Base-by-base conservation (phyloP, 164 flowering plant genomes). In the Cinnamomum chago region DNA sequence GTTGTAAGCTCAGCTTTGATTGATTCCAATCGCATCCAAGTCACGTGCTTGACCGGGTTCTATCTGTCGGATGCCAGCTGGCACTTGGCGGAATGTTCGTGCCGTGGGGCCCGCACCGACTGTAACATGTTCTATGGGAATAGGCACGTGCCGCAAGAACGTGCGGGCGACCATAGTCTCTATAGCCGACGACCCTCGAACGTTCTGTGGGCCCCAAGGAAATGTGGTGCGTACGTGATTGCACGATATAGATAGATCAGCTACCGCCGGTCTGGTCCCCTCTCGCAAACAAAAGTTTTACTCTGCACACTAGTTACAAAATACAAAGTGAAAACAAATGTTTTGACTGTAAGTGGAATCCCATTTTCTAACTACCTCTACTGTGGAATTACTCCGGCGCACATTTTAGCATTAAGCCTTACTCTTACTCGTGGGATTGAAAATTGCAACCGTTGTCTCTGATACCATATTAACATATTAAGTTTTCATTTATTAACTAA, bases 21-120 rank as follows among this genome's bases (percentile, higher is more conserved):
- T 40, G 47, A 40, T 40, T 40, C 47, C 47, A 40, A 27, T 64
- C 28, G 58, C 5, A n/a, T 62, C 55, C 74, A 40, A 27, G 68
- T 72, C 74, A 72, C 68, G 74, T 72, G 68, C 50, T 58, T 11
- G 24, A 62, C 22, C 68, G 75, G 40, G 55, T 72, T 35, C 3
- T 22, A 14, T 28, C 23, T 58, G 64, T 58, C 30, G 69, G 28
- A 3, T 7, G n/a, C 74, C 24, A 72, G 75, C 75, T 72, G 67
- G 67, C 68, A 47, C 67, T 23, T 9, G 67, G 27, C 25, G 67
- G 67, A 17, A 3, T 22, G 27, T 13, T 27, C 70, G 47, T 67
- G 70, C 35, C 50, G 35, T 18, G 70, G 70, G n/a, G 40, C 50
- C 70, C 67, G 27, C 69, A 40, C n/a, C 22, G 27, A 23, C 13